Evolutionary conservation across 2,329 filamentous ascomycete species (phyloP).

Genomic region (Ophiostoma quercus): DNA sequence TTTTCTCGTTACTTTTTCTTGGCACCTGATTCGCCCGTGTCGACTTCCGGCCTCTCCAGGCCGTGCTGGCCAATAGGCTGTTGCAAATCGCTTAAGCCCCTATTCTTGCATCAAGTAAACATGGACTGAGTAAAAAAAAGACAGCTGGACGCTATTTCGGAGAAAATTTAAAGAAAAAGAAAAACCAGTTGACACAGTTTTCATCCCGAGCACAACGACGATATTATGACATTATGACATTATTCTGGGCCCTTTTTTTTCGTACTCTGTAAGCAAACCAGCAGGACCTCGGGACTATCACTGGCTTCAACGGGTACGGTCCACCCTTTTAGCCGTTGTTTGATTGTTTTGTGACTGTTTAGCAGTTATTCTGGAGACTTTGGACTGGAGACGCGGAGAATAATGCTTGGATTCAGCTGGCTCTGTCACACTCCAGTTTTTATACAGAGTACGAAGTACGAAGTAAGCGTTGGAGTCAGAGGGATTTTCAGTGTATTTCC

Average conservation of each 20-base stretch:
- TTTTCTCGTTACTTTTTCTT: neutral
- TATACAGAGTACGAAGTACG: too few relatives aligned
- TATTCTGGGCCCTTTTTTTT: neutral
- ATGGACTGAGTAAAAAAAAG: neutral
- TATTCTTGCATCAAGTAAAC: neutral
- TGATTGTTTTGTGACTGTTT: constrained; percentile 1
- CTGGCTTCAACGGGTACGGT: neutral
- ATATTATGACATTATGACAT: neutral
- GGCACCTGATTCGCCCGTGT: neutral
- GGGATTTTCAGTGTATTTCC: neutral
- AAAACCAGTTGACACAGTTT: neutral
- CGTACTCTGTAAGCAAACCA: neutral
- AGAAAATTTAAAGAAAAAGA: too few relatives aligned
- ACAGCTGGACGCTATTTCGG: too few relatives aligned
- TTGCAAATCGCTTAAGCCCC: constrained; percentile 4
- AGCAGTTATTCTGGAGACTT: neutral
- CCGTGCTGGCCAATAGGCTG: constrained; percentile 5
- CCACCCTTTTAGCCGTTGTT: constrained; percentile 2
- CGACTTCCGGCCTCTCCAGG: neutral
- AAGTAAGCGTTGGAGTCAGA: too few relatives aligned
- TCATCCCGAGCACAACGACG: neutral
- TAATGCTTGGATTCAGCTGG: constrained; percentile 6
- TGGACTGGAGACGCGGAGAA: neutral
- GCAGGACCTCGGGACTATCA: neutral
- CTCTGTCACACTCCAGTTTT: neutral